These are phyloP conservation scores for Polysphondylium violaceum DNA, from an alignment of 78 protist species.

Conservation along the genomic window DNA sequence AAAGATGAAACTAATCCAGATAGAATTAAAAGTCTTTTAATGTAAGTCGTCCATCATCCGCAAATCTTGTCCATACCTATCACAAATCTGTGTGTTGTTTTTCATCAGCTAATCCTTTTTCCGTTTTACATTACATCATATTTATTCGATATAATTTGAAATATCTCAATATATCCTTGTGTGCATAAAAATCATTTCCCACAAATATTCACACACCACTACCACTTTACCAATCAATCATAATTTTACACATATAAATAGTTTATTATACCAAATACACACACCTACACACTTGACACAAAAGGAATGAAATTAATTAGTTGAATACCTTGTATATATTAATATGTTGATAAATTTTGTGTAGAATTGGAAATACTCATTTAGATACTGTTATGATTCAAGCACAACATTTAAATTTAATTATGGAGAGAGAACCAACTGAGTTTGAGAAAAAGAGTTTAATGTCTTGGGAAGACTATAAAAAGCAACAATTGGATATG, in stretches of 20 bases:
- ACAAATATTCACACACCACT: background rate
- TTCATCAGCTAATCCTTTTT: too few species aligned
- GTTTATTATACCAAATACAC: too few species aligned
- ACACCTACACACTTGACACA: too few species aligned
- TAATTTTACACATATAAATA: background rate
- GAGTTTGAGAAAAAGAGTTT: conserved; percentile 21
- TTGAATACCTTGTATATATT: too few species aligned
- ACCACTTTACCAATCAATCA: background rate
- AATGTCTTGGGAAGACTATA: background rate
- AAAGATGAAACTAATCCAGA: conserved; percentile 33
- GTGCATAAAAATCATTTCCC: background rate
- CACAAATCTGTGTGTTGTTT: too few species aligned
- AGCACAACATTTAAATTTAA: conserved; percentile 52
- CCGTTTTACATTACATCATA: too few species aligned
- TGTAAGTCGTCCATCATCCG: conserved; percentile 22
- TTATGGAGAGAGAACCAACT: conserved; percentile 63
- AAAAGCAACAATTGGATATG: background rate
- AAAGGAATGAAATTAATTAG: too few species aligned
- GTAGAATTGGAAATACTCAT: conserved; percentile 66
- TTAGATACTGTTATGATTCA: conserved; percentile 73
- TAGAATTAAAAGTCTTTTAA: conserved; percentile 42
- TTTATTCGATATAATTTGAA: too few species aligned
- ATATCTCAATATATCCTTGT: too few species aligned
- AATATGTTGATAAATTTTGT: too few species aligned
- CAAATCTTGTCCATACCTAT: too few species aligned